Evolutionary conservation across 2,329 filamentous ascomycete genomes (phyloP), one percentile per base, ranked within the genome.

Genomic region (Zymoseptoria tritici): DNA sequence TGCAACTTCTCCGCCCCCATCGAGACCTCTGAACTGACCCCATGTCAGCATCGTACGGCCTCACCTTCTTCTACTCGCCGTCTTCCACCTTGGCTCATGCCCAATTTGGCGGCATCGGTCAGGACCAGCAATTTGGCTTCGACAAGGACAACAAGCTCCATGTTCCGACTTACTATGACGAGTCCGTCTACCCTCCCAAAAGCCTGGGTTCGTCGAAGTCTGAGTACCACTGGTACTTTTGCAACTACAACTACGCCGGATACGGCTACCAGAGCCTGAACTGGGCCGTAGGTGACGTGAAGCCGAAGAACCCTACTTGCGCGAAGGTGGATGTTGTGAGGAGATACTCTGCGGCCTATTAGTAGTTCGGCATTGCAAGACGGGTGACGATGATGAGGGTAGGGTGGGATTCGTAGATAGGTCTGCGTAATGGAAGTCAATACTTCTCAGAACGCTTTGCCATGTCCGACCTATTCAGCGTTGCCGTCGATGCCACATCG

Each of bases 271-370:
- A 64, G n/a, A 77, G 75, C 16, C 58, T 80, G 52, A 73, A 71
- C 31, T 81, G 78, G 77, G 72, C 71, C 2, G 52, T 78, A 55
- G 78, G 78, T 0, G 61, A 66, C 9, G 67, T 51, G 6, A 64
- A 69, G 60, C 77, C 78, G 5, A 70, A 80, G 67, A 80, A 80
- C 64, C 77, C 78, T 9, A 76, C 69, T 49, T 81, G 79, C 67
- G 65, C 71, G 19, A 74, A 73, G 57, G 77, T 79, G 9, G 67
- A 73, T 54, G 77, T 81, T 13, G 50, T 61, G 4, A 60, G 62
- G 36, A 54, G 61, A 54, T 66, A 42, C 16, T 42, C 36, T 42
- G 36, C 36, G 36, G 3, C 36, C 11, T 42, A 42, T 13, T 42
- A 16, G 36, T 42, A 42, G 36, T 1, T 42, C 16, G 36, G 11